phyloP scores from a whole-genome alignment of 108 stramenopile genomes.

The Stephanodiscus triporus region DNA sequence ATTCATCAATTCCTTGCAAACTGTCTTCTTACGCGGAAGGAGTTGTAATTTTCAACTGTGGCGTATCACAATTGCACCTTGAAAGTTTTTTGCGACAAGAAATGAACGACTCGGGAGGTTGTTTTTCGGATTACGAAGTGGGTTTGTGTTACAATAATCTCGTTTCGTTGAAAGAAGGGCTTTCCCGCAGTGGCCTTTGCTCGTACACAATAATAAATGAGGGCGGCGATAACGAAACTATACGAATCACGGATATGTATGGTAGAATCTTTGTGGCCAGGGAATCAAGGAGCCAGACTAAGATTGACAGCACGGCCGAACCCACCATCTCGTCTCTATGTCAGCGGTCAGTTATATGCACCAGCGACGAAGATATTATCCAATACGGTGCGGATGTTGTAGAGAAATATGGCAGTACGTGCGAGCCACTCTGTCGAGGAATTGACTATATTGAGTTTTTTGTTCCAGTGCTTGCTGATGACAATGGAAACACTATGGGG shows the following conservation, averaged over 20 bases:
- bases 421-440: constrained; percentile 25
- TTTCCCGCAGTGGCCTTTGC: neutral
- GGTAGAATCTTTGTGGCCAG: constrained; percentile 39
- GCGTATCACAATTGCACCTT: constrained; percentile 66
- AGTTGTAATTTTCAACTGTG: constrained; percentile 58
- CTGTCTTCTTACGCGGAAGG: no score
- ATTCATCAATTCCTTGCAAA: neutral
- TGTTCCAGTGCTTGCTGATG: constrained; percentile 23
- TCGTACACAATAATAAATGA: constrained; percentile 17
- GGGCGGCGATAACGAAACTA: constrained; percentile 16
- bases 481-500: constrained; percentile 26
- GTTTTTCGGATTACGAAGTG: constrained; percentile 35
- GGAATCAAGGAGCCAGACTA: constrained; percentile 13
- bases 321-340: constrained; percentile 9
- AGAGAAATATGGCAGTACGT: constrained; percentile 17
- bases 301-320: constrained; percentile 16
- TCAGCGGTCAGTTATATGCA: constrained; percentile 3
- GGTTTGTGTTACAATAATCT: constrained; percentile 46
- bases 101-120: neutral
- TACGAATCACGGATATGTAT: constrained; percentile 35
- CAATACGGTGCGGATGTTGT: constrained; percentile 18
- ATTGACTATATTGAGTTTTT: constrained; percentile 61
- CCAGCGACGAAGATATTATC: neutral
- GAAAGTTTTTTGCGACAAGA: constrained; percentile 17
- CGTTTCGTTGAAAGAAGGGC: constrained; percentile 20